Percentiles rank a stretch among this genome's conserved stretches.
phyloP scores from a whole-genome alignment of 371 early-diverging fungal species.

The Amoeboaphelidium protococcarum region DNA sequence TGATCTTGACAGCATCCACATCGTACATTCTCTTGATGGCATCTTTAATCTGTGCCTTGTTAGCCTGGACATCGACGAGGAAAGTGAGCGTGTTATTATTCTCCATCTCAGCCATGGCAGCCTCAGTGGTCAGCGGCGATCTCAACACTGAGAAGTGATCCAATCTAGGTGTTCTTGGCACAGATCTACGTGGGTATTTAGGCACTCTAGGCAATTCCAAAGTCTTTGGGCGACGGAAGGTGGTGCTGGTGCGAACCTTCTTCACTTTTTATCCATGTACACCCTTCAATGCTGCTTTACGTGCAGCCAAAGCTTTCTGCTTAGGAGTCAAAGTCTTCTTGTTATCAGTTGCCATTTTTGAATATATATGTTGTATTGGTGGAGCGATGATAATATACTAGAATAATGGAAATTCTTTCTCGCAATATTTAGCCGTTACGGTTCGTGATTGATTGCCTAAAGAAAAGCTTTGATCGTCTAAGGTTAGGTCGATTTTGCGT shows the following conservation, averaged over 20 bases:
- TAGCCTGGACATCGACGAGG: slow-evolving; percentile 78
- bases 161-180: slow-evolving; percentile 39
- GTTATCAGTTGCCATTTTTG: no score
- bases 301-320: slow-evolving; percentile 23
- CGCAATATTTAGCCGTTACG: no score
- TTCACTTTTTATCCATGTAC: slow-evolving; percentile 22
- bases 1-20: slow-evolving; percentile 76
- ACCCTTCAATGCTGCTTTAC: slow-evolving; percentile 79
- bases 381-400: no score
- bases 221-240: slow-evolving; percentile 89
- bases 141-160: slow-evolving; percentile 75
- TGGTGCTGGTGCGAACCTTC: slow-evolving; percentile 13
- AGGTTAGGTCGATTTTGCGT: no score
- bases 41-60: slow-evolving; percentile 94
- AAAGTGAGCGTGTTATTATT: slow-evolving; percentile 96
- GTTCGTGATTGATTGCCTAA: no score
- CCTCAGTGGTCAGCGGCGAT: slow-evolving; percentile 88
- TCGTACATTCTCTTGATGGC: slow-evolving; percentile 90
- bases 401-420: no score
- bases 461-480: no score
- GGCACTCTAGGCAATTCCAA: slow-evolving; percentile 56
- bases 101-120: slow-evolving; percentile 97
- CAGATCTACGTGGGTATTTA: slow-evolving; percentile 73
- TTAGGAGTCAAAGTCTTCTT: no score
- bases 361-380: no score